Evolutionary conservation across 495 filamentous ascomycete species (phyloP).

Genomic region (Rhypophila decipiens): DNA sequence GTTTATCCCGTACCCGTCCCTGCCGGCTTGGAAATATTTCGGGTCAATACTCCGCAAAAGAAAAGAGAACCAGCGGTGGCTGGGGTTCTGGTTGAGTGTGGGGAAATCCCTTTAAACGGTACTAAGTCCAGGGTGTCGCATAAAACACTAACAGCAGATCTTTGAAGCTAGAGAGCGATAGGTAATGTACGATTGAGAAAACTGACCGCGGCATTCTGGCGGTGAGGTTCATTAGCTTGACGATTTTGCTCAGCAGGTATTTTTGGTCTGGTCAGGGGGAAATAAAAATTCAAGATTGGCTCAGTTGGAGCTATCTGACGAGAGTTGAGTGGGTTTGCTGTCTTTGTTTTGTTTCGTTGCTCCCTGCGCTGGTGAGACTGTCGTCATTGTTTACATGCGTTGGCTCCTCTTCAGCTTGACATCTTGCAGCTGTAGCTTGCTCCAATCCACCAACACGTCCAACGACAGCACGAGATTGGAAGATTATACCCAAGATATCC

Average conservation of each 20-base stretch:
- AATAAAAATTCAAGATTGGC: not conserved
- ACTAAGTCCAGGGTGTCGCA: too few species aligned
- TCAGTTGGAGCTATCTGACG: not conserved
- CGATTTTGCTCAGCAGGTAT: too few species aligned
- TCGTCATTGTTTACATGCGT: not conserved
- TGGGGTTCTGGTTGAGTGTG: too few species aligned
- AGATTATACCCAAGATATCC: constrained; percentile 2
- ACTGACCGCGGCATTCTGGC: not conserved
- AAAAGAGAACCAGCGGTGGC: too few species aligned
- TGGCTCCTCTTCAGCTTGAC: not conserved
- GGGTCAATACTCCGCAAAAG: not conserved
- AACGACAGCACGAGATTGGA: constrained; percentile 5
- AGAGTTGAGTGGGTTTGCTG: not conserved
- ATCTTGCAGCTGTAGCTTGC: not conserved
- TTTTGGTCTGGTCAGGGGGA: not conserved
- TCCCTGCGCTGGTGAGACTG: not conserved
- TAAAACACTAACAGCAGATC: too few species aligned
- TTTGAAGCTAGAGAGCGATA: too few species aligned
- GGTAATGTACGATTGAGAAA: not conserved
- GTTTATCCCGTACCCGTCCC: too few species aligned
- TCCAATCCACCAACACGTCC: not conserved
- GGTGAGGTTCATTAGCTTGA: not conserved
- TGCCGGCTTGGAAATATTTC: too few species aligned
- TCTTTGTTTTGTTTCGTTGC: not conserved
- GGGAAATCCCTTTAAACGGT: not conserved